phyloP scores from a whole-genome alignment of 2,329 filamentous ascomycete genomes.

The Ceratocystis cubensis region DNA sequence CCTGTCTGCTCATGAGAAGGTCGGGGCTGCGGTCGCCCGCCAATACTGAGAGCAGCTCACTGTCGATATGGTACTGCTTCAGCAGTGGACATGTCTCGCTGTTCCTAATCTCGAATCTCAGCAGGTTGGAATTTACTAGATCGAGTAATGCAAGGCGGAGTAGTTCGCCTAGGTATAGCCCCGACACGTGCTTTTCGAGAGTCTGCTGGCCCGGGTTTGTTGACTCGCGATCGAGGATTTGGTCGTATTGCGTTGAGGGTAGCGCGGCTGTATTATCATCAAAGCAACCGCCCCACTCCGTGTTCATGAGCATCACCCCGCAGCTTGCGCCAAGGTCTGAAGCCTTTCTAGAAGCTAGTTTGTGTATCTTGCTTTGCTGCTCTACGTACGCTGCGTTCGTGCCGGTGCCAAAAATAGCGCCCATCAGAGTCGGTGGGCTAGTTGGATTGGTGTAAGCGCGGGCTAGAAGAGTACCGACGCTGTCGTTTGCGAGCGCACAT shows the following conservation, averaged over 20 bases:
- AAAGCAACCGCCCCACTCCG: slow-evolving; percentile 64
- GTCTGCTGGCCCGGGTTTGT: slow-evolving; percentile 66
- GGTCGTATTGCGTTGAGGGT: slow-evolving; percentile 58
- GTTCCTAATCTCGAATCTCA: slow-evolving; percentile 8
- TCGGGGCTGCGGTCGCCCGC: slow-evolving; percentile 26
- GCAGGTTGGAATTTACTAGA: slow-evolving; percentile 23
- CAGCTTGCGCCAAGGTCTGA: slow-evolving; percentile 45
- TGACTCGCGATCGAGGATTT: slow-evolving; percentile 51
- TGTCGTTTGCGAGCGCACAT: slow-evolving; percentile 65
- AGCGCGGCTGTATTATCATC: slow-evolving; percentile 58
- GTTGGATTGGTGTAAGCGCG: slow-evolving; percentile 65
- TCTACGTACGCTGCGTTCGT: slow-evolving; percentile 74
- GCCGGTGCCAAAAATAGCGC: slow-evolving; percentile 70
- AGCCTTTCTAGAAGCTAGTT: slow-evolving; percentile 25
- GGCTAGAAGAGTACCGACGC: slow-evolving; percentile 67
- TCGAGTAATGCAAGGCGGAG: slow-evolving; percentile 51
- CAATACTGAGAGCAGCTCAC: slow-evolving; percentile 47
- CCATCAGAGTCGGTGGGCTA: slow-evolving; percentile 55
- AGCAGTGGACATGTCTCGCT: slow-evolving; percentile 32
- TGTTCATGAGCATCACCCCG: slow-evolving; percentile 67
- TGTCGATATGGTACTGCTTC: slow-evolving; percentile 55
- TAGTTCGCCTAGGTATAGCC: slow-evolving; percentile 70
- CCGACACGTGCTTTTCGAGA: slow-evolving; percentile 73
- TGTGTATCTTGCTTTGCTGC: slow-evolving; percentile 48
- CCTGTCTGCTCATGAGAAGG: background rate